Conservation (phyloP, 495 filamentous ascomycete species). For the Neurospora tetrasperma region DNA sequence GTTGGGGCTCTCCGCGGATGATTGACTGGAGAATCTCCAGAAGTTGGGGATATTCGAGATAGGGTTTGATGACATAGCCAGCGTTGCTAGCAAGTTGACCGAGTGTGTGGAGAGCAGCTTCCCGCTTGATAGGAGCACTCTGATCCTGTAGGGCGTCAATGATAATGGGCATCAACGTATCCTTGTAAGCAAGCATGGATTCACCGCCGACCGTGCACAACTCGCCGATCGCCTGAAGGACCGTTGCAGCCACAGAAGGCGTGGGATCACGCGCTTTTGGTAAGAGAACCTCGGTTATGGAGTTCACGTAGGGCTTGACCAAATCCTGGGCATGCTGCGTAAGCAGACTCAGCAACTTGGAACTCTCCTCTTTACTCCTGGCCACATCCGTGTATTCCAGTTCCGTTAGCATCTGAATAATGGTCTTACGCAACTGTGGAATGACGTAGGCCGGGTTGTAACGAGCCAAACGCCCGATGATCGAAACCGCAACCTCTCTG, state of each 20-base stretch:
- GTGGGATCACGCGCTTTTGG: slow-evolving; percentile 79
- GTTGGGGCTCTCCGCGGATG: slow-evolving; percentile 77
- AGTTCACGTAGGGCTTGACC: slow-evolving; percentile 90
- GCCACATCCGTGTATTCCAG: slow-evolving; percentile 91
- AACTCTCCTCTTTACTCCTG: slow-evolving; percentile 90
- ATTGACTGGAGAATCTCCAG: slow-evolving; percentile 87
- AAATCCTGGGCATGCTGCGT: slow-evolving; percentile 83
- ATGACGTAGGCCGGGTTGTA: slow-evolving; percentile 97
- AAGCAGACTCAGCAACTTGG: slow-evolving; percentile 82
- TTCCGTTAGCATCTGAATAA: slow-evolving; percentile 92
- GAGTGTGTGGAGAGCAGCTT: slow-evolving; percentile 81
- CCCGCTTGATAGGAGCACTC: slow-evolving; percentile 75
- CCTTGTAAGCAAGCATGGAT: slow-evolving; percentile 80
- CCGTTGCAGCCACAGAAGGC: slow-evolving; percentile 78
- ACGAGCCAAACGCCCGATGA: slow-evolving; percentile 84
- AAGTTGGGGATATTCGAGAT: slow-evolving; percentile 85
- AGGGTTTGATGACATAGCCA: slow-evolving; percentile 96
- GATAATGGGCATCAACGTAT: slow-evolving; percentile 87
- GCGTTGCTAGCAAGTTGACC: slow-evolving; percentile 89
- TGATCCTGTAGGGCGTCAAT: slow-evolving; percentile 87
- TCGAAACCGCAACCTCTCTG: slow-evolving; percentile 86
- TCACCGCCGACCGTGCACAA: slow-evolving; percentile 86
- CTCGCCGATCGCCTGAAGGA: slow-evolving; percentile 87
- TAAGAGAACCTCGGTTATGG: slow-evolving; percentile 80
- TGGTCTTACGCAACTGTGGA: slow-evolving; percentile 80